Conservation (phyloP, 2,329 filamentous ascomycete species). For the Alternaria brassicae region DNA sequence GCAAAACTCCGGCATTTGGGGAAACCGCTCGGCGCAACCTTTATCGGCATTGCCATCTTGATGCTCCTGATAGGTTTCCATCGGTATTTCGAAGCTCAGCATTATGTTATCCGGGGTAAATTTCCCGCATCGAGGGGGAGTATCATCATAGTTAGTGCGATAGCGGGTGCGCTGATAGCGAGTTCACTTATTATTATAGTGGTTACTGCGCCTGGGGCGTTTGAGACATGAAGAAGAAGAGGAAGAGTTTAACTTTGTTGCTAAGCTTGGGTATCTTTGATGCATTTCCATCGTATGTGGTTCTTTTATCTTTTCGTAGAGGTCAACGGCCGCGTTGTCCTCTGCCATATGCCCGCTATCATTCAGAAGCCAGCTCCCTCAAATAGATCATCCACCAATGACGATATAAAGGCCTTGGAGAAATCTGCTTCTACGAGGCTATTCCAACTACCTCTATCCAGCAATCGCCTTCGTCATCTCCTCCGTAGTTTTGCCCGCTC, state of each 20-base stretch:
- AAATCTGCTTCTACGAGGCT: background rate
- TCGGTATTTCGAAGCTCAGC: constrained; percentile 77
- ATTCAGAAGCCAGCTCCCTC: background rate
- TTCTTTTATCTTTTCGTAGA: constrained; percentile 1
- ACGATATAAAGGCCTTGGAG: background rate
- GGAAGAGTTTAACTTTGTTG: constrained; percentile 1
- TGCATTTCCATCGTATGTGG: constrained; percentile 18
- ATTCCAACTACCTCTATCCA: background rate
- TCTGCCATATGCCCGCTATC: constrained; percentile 10
- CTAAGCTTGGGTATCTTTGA: constrained; percentile 34
- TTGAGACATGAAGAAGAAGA: constrained; percentile 42
- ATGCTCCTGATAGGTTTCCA: constrained; percentile 79
- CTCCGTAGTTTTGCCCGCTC: constrained; percentile 51
- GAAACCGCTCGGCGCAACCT: constrained; percentile 68
- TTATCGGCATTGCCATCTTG: constrained; percentile 76
- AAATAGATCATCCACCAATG: background rate
- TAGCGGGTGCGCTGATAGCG: constrained; percentile 67
- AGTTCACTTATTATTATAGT: constrained; percentile 67
- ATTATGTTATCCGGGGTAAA: constrained; percentile 80
- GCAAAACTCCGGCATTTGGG: constrained; percentile 38
- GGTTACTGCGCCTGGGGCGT: constrained; percentile 58
- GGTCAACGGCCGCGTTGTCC: background rate
- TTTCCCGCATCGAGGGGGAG: constrained; percentile 81
- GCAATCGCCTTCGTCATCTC: constrained; percentile 41
- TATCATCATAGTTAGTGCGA: constrained; percentile 71